Percentiles rank a stretch among this genome's conserved stretches.
phyloP scores from a whole-genome alignment of 495 filamentous ascomycete genomes.

The Cudoniella acicularis region DNA sequence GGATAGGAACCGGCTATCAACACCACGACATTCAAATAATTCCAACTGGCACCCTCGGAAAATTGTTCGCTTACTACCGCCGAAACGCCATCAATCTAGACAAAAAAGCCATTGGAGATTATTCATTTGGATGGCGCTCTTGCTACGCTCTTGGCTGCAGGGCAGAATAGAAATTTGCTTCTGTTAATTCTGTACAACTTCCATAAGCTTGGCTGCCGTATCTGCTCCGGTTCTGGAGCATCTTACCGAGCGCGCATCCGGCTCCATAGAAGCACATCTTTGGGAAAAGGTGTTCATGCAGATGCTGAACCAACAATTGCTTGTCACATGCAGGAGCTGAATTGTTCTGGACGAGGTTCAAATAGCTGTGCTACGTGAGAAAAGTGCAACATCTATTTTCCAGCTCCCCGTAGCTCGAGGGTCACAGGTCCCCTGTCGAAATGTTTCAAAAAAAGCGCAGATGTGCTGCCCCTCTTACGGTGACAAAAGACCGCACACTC shows the following conservation, averaged over 20 bases:
- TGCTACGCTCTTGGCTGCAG: not conserved
- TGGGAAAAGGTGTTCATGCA: not conserved
- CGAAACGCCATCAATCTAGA: not conserved
- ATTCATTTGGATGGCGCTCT: not conserved
- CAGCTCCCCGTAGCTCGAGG: not conserved
- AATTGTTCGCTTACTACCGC: not conserved
- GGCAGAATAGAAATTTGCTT: not conserved
- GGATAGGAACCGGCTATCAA: not conserved
- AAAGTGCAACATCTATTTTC: not conserved
- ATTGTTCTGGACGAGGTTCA: not conserved
- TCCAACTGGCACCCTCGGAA: not conserved
- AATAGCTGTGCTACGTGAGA: not conserved
- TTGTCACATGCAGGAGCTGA: not conserved
- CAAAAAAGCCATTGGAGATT: not conserved
- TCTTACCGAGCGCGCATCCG: not conserved
- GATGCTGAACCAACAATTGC: not conserved
- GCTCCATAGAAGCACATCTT: not conserved
- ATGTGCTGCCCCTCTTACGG: too few species aligned
- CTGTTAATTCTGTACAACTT: too few species aligned
- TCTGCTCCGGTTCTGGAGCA: not conserved
- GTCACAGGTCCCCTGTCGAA: too few species aligned
- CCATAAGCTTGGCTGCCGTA: not conserved
- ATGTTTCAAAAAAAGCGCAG: too few species aligned
- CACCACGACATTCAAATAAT: not conserved
- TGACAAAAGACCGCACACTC: too few species aligned